phyloP scores from a whole-genome alignment of 2,329 filamentous ascomycete species.

The Monosporascus sp. region DNA sequence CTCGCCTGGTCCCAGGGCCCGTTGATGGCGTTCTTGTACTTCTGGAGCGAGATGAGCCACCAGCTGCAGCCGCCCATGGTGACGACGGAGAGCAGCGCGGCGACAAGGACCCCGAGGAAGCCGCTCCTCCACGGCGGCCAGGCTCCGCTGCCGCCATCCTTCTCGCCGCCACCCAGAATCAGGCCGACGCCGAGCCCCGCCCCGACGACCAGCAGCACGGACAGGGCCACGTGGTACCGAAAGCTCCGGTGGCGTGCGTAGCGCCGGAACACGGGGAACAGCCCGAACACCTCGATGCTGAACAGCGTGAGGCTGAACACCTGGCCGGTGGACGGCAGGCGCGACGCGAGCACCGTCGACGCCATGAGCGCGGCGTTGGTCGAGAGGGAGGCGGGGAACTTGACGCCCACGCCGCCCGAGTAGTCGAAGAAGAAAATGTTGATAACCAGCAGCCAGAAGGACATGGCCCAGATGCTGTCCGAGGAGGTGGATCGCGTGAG shows the following conservation, averaged over 20 bases:
- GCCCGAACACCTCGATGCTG: conserved; percentile 92
- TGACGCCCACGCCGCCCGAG: conserved; percentile 60
- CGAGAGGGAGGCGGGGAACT: conserved; percentile 70
- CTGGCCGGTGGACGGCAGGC: conserved; percentile 82
- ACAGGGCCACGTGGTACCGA: conserved; percentile 73
- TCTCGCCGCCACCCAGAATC: conserved; percentile 43
- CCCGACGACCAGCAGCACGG: conserved; percentile 68
- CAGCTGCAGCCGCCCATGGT: conserved; percentile 92
- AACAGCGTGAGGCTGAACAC: conserved; percentile 95
- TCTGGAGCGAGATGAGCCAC: conserved; percentile 96
- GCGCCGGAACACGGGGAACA: conserved; percentile 95
- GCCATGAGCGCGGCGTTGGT: conserved; percentile 98
- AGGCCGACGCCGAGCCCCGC: conserved; percentile 74
- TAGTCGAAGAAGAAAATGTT: conserved; percentile 99
- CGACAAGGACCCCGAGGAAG: conserved; percentile 69
- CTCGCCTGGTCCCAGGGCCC: conserved; percentile 96
- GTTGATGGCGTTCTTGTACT: conserved; percentile 98
- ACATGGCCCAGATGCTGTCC: conserved; percentile 97
- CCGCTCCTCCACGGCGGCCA: conserved; percentile 46
- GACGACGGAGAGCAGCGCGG: conserved; percentile 66
- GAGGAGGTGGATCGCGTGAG: conserved; percentile 88
- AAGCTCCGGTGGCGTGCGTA: conserved; percentile 79
- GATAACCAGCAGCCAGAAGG: conserved; percentile 84
- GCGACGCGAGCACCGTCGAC: conserved; percentile 85
- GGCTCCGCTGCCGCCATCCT: conserved; percentile 19